Conservation (phyloP, 169 alveolate genomes). For the Plasmodium relictum region DNA sequence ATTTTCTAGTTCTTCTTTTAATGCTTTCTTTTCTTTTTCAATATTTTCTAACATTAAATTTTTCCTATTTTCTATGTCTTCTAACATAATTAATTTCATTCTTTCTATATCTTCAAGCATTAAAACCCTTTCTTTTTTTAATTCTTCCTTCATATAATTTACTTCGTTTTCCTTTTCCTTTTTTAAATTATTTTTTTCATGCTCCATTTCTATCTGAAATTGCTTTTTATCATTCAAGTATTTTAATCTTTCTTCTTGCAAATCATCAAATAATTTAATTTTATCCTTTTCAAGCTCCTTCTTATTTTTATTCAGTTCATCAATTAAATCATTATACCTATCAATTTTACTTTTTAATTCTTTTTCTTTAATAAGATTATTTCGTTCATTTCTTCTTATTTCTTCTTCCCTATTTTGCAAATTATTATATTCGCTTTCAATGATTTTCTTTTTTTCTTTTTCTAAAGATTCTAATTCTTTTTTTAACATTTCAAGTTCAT, state of each 20-base stretch:
- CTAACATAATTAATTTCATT: slow-evolving; percentile 58
- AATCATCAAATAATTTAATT: slow-evolving; percentile 36
- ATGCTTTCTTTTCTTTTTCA: slow-evolving; percentile 47
- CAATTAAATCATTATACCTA: slow-evolving; percentile 67
- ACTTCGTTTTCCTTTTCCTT: slow-evolving; percentile 60
- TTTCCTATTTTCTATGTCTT: slow-evolving; percentile 63
- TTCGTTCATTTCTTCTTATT: slow-evolving; percentile 69
- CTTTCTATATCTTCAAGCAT: slow-evolving; percentile 67
- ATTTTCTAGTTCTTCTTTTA: slow-evolving; percentile 58
- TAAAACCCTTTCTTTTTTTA: slow-evolving; percentile 48
- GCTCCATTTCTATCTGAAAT: too few relatives aligned
- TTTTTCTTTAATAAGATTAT: slow-evolving; percentile 46
- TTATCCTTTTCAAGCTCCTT: slow-evolving; percentile 63
- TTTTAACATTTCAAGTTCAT: slow-evolving; percentile 61
- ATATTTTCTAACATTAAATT: slow-evolving; percentile 42
- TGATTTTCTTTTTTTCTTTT: slow-evolving; percentile 65
- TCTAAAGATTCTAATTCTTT: slow-evolving; percentile 71
- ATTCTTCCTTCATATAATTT: slow-evolving; percentile 57
- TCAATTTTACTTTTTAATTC: slow-evolving; percentile 67
- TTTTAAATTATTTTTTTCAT: slow-evolving; percentile 18
- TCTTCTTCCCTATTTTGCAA: slow-evolving; percentile 74
- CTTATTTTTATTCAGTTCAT: slow-evolving; percentile 54
- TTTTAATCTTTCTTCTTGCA: slow-evolving; percentile 56
- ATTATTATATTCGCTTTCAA: slow-evolving; percentile 65
- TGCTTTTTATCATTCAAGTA: slow-evolving; percentile 23